These are phyloP conservation scores for Cyclotella atomus DNA, from an alignment of 108 stramenopile genomes.

Conservation along the genomic window DNA sequence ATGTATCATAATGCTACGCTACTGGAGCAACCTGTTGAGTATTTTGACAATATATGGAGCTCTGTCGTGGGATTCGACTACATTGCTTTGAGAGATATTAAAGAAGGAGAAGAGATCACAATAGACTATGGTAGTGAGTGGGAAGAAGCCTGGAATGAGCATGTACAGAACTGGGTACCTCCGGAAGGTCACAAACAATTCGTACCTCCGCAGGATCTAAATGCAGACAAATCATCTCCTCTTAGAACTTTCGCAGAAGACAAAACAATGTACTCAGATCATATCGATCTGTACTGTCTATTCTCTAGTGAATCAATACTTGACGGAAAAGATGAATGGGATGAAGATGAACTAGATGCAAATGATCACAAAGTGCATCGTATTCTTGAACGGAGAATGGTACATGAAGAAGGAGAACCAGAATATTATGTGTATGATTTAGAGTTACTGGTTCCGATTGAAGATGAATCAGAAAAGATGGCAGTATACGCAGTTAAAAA, in stretches of 20 bases:
- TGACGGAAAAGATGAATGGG: slow-evolving; percentile 29
- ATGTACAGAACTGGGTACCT: slow-evolving; percentile 44
- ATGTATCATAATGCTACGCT: slow-evolving; percentile 36
- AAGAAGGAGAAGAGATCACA: slow-evolving; percentile 67
- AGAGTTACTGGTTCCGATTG: slow-evolving; percentile 18
- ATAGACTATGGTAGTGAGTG: slow-evolving; percentile 71
- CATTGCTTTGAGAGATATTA: slow-evolving; percentile 60
- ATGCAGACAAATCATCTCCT: slow-evolving; percentile 24
- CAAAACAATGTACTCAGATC: slow-evolving; percentile 9
- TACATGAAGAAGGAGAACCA: slow-evolving; percentile 9
- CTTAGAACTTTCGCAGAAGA: slow-evolving; percentile 20
- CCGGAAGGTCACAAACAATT: slow-evolving; percentile 19
- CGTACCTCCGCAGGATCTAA: slow-evolving; percentile 40
- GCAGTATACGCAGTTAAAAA: slow-evolving; percentile 14
- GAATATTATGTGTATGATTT: slow-evolving; percentile 26
- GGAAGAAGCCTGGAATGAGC: slow-evolving; percentile 59
- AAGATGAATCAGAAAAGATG: slow-evolving; percentile 8
- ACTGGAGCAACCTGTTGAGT: slow-evolving; percentile 35
- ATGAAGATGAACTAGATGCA: not conserved
- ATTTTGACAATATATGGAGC: slow-evolving; percentile 26
- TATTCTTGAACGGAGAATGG: slow-evolving; percentile 6
- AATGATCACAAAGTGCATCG: slow-evolving; percentile 15
- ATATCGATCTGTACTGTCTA: slow-evolving; percentile 27
- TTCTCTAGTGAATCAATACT: not conserved
- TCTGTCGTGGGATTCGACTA: slow-evolving; percentile 54